These are phyloP conservation scores for Aspergillaceae sp. DNA, from an alignment of 2,329 filamentous ascomycete species.

Conservation along the genomic window DNA sequence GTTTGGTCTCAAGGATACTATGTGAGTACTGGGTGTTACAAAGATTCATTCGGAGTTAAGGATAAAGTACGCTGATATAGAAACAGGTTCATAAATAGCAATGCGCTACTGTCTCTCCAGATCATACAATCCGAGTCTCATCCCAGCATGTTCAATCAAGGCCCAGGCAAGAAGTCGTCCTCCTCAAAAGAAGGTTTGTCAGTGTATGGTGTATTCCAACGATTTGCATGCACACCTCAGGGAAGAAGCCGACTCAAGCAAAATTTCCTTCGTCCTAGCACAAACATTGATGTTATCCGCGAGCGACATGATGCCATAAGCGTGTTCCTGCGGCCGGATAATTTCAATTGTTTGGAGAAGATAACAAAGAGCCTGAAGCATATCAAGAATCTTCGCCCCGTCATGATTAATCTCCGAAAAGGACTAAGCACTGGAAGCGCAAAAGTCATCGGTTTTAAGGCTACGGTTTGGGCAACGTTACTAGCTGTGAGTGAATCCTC, in stretches of 20 bases:
- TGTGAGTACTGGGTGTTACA: conserved; percentile 35
- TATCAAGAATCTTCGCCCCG: conserved; percentile 65
- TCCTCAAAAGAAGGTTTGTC: conserved; percentile 74
- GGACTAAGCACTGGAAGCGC: conserved; percentile 55
- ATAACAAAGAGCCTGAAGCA: conserved; percentile 57
- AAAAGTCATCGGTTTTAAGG: conserved; percentile 49
- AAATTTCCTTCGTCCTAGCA: conserved; percentile 70
- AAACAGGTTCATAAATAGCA: conserved; percentile 68
- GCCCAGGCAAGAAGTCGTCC: conserved; percentile 51
- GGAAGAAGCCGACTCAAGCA: conserved; percentile 67
- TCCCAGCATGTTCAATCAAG: conserved; percentile 70
- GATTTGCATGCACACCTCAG: conserved; percentile 67
- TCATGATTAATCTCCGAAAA: conserved; percentile 63
- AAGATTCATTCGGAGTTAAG: not conserved
- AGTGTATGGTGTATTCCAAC: conserved; percentile 71
- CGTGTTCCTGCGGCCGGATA: conserved; percentile 59
- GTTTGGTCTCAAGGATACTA: conserved; percentile 59
- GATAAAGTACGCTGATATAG: conserved; percentile 7
- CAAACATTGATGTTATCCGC: conserved; percentile 58
- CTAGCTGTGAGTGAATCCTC: conserved; percentile 35
- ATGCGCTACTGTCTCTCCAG: conserved; percentile 74
- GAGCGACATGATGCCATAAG: conserved; percentile 63
- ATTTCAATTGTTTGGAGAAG: conserved; percentile 47
- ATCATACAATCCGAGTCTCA: conserved; percentile 76
- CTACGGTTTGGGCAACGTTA: conserved; percentile 65